Base-by-base conservation (phyloP, 1,139 yeast species). In the Debaryomycetaceae sp. region DNA sequence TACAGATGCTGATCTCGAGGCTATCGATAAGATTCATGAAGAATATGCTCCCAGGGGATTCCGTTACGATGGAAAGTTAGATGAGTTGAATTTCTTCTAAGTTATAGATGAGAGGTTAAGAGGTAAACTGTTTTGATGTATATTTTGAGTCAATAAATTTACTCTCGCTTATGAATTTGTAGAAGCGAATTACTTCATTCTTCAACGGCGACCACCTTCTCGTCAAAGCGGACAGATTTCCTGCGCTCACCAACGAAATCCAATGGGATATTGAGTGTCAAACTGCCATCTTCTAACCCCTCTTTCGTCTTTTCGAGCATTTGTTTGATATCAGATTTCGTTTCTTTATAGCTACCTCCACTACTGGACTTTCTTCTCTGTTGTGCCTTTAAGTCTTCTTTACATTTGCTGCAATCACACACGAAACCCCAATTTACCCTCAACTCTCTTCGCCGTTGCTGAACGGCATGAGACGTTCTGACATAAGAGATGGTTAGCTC, bases 361-460 rank as follows among this genome's bases (percentile, higher is more conserved):
- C 52, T 38, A 33, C 64, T 58, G 1, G 73, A 65, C 46, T 67
- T 67, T 41, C 72, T 55, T 39, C 69, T 51, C 18, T 69, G 70
- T 40, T 66, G 70, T 2, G 44, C 49, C 41, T 69, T 62, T 35
- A 72, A 63, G 47, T 85, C 95, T 5, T 63, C 65, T 50, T 76
- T 74, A 60, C 96, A 87, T 46, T 83, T 77, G 7, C 59, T 50
- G 58, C 96, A 87, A 18, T 58, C 63, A 59, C 96, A 87, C n/a
- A 75, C 53, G 57, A 87, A 87, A 5, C 95, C 95, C 88, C 89
- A 87, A 51, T 84, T 82, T n/a, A 81, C 80, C 41, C 91, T 65
- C 38, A 87, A 65, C 47, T 78, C 82, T 45, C 86, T 63, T 52
- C 79, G 82, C 49, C 96, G 75, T 47, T 81, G 79, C 35, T 72